These are phyloP conservation scores for Cryptococcus sp. DNA, from an alignment of 1,284 basidiomycete genomes.

Conservation along the genomic window DNA sequence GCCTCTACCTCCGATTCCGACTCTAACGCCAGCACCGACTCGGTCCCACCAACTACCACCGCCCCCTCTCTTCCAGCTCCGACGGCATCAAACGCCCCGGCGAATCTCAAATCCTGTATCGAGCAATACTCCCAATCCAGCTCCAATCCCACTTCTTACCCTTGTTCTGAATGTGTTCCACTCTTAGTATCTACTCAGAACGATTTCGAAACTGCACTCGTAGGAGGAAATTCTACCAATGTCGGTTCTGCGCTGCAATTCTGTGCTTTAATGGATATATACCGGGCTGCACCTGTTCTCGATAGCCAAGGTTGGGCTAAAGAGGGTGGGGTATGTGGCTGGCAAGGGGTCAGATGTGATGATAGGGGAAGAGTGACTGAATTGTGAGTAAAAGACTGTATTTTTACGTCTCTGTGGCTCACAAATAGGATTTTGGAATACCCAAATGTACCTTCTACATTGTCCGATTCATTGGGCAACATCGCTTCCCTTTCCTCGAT, in stretches of 20 bases:
- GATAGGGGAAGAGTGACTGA: conserved; percentile 26
- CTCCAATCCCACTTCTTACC: conserved; percentile 25
- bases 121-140: conserved; percentile 26
- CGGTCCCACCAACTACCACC: conserved; percentile 2
- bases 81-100: conserved; percentile 15
- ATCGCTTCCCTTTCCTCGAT: conserved; percentile 34
- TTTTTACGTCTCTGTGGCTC: not conserved
- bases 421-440: conserved; percentile 30
- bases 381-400: no score
- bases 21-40: not conserved
- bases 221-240: conserved; percentile 30
- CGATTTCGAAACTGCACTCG: conserved; percentile 28
- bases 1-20: not conserved
- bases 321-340: conserved; percentile 36
- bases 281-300: conserved; percentile 8
- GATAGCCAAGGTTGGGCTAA: conserved; percentile 22
- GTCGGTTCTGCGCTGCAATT: conserved; percentile 45
- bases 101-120: conserved; percentile 36
- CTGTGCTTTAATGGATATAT: conserved; percentile 43
- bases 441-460: conserved; percentile 27
- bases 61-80: conserved; percentile 10
- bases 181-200: conserved; percentile 30
- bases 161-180: conserved; percentile 38
- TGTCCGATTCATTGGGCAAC: conserved; percentile 31
- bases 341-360: conserved; percentile 44